phyloP scores from a whole-genome alignment of 169 alveolate species.

The Perkinsus chesapeaki region DNA sequence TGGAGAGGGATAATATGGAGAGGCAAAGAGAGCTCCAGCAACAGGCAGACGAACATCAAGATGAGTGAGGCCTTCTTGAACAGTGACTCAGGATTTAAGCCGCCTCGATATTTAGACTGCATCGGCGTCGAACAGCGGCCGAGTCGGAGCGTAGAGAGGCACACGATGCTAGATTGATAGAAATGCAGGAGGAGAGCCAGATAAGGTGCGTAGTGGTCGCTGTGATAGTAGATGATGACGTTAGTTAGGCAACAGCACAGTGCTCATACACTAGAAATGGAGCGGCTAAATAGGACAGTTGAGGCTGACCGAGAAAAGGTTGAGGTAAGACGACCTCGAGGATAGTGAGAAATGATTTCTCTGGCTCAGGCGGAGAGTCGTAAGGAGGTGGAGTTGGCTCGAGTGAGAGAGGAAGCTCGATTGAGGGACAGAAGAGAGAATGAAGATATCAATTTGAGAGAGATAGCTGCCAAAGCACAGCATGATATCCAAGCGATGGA shows the following conservation, averaged over 20 bases:
- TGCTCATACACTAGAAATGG: background rate
- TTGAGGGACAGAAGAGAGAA: slow-evolving; percentile 27
- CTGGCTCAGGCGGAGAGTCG: slow-evolving; percentile 13
- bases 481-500: background rate
- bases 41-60: background rate
- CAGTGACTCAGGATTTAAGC: background rate
- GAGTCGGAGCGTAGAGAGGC: background rate
- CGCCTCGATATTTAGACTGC: background rate
- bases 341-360: background rate
- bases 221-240: background rate
- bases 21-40: background rate
- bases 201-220: slow-evolving; percentile 21
- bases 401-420: slow-evolving; percentile 6
- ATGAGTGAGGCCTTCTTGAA: background rate
- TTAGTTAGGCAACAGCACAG: background rate
- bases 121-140: background rate
- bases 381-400: slow-evolving; percentile 15
- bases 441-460: slow-evolving; percentile 17
- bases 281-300: background rate
- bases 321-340: background rate
- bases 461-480: slow-evolving; percentile 16
- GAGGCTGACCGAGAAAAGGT: slow-evolving; percentile 13
- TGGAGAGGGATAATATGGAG: background rate
- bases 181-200: slow-evolving; percentile 29
- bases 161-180: slow-evolving; percentile 33